Percentiles rank a stretch among this genome's conserved stretches.
Evolutionary conservation across 2,329 filamentous ascomycete genomes (phyloP).

Genomic region (Botryosphaeria dothidea): DNA sequence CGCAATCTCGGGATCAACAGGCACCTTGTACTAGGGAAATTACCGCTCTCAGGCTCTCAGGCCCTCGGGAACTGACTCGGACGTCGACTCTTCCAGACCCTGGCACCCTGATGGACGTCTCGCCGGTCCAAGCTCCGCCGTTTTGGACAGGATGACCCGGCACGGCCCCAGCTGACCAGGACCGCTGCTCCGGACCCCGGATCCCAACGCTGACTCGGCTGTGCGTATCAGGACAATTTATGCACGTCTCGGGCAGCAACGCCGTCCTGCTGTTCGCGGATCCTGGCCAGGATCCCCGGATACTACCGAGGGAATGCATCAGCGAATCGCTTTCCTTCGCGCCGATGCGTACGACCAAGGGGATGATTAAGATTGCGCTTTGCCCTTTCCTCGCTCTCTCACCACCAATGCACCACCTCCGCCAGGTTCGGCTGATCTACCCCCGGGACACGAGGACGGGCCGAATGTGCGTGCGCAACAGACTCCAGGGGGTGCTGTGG

Average conservation of each 20-base stretch:
- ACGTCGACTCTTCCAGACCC: constrained; percentile 9
- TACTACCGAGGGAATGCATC: constrained; percentile 33
- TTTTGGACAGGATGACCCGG: constrained; percentile 15
- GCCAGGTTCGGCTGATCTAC: constrained; percentile 18
- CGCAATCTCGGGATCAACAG: constrained; percentile 5
- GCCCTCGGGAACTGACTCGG: constrained; percentile 9
- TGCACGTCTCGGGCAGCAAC: constrained; percentile 5
- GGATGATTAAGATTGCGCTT: constrained; percentile 11
- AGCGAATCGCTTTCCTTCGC: background rate
- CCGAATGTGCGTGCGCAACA: constrained; percentile 13
- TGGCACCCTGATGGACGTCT: constrained; percentile 6
- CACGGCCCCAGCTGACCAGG: constrained; percentile 15
- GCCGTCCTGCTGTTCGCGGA: constrained; percentile 40
- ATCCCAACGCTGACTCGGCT: constrained; percentile 14
- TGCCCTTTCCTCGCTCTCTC: constrained; percentile 3
- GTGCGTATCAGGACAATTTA: constrained; percentile 14
- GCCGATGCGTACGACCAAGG: background rate
- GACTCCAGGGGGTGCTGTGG: background rate
- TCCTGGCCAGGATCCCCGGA: constrained; percentile 45
- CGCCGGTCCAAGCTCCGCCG: constrained; percentile 7
- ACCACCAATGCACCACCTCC: constrained; percentile 10
- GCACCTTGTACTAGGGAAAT: background rate
- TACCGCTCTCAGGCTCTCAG: background rate
- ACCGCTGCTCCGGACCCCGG: constrained; percentile 18
- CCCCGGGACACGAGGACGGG: constrained; percentile 18